Percentiles rank a stretch among this genome's conserved stretches.
phyloP scores from a whole-genome alignment of 2,329 filamentous ascomycete genomes.

The Colletotrichum sp. region DNA sequence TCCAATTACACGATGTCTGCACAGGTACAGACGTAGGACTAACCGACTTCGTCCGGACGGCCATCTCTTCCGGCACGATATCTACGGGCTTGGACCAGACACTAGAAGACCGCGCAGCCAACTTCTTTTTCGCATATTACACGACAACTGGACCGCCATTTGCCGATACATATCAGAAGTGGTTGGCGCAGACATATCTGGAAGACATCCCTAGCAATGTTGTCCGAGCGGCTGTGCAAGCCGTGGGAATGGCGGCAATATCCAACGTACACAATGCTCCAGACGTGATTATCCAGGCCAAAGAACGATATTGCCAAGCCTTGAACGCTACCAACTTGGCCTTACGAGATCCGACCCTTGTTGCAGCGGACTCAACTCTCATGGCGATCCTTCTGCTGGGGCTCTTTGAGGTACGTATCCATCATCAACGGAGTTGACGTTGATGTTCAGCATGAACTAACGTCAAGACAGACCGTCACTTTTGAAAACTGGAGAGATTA shows the following conservation, averaged over 20 bases:
- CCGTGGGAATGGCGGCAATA: constrained; percentile 30
- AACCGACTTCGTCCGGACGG: not conserved
- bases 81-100: not conserved
- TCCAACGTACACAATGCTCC: constrained; percentile 27
- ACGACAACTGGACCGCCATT: constrained; percentile 23
- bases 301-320: constrained; percentile 24
- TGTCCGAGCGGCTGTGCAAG: constrained; percentile 27
- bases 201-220: not conserved
- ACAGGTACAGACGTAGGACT: not conserved
- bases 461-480: constrained; percentile 20
- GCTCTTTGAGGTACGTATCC: constrained; percentile 26
- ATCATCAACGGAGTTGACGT: not conserved
- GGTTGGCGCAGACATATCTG: constrained; percentile 24
- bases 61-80: not conserved
- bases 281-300: constrained; percentile 17
- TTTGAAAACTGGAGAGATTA: constrained; percentile 25
- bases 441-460: not conserved
- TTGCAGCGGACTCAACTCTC: constrained; percentile 24
- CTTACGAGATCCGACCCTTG: constrained; percentile 19
- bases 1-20: not conserved
- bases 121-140: constrained; percentile 30
- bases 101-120: constrained; percentile 19
- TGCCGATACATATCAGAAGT: constrained; percentile 20
- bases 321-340: constrained; percentile 12
- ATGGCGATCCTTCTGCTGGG: constrained; percentile 29